These are phyloP conservation scores for Fraxinus angustifolia DNA, from an alignment of 305 asterid genomes.

Conservation along the genomic window DNA sequence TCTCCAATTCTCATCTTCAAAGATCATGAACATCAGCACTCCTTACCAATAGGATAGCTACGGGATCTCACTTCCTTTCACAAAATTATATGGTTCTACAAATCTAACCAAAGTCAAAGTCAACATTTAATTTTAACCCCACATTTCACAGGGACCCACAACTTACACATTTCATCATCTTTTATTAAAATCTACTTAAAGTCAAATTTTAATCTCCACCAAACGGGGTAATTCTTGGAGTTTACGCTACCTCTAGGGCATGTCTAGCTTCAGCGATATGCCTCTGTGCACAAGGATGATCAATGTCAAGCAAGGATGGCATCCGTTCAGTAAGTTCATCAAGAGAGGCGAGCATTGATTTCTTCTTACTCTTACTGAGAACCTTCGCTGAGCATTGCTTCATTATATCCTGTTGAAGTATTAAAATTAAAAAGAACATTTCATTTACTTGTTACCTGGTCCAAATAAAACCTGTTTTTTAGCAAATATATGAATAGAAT, in stretches of 20 bases:
- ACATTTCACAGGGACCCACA: no score
- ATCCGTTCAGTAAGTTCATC: conserved; percentile 80
- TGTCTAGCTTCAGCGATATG: conserved; percentile 85
- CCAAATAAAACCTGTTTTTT: conserved; percentile 12
- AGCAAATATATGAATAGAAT: conserved; percentile 12
- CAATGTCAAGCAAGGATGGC: conserved; percentile 94
- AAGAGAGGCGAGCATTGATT: conserved; percentile 60
- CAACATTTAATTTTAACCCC: no score
- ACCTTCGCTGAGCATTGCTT: conserved; percentile 67
- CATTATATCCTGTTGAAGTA: conserved; percentile 62
- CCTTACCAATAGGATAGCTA: not conserved
- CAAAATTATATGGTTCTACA: not conserved
- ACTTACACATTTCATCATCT: no score
- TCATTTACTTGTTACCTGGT: conserved; percentile 19
- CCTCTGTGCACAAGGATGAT: conserved; percentile 88
- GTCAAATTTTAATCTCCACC: no score
- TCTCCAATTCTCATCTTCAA: not conserved
- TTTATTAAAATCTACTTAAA: no score
- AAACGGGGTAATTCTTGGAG: not conserved
- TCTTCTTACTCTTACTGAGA: conserved; percentile 78
- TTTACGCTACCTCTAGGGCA: conserved; percentile 61
- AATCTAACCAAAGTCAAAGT: not conserved
- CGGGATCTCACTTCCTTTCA: conserved; percentile 4
- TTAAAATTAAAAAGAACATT: conserved; percentile 11
- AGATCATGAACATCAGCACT: conserved; percentile 2